Conservation (phyloP, 2,329 filamentous ascomycete species). For the Elsinoe perseae region DNA sequence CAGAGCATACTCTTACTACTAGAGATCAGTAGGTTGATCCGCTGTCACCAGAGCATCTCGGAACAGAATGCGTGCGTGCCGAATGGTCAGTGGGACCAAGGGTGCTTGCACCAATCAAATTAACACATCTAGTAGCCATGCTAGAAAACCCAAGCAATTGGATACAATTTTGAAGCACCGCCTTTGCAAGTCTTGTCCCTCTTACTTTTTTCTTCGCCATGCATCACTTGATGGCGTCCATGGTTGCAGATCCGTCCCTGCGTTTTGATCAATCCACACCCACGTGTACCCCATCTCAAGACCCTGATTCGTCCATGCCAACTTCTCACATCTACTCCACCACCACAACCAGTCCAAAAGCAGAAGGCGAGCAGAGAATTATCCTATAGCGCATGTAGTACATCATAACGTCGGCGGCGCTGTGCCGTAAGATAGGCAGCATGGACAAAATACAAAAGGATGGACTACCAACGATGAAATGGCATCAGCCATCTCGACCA, state of each 20-base stretch:
- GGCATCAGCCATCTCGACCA: neutral
- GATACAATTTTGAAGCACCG: neutral
- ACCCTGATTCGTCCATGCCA: conserved; percentile 3
- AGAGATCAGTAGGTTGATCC: neutral
- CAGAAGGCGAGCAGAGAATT: conserved; percentile 1
- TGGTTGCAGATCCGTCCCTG: conserved; percentile 6
- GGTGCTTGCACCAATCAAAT: neutral
- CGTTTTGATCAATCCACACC: neutral
- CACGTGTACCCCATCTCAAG: conserved; percentile 2
- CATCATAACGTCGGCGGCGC: neutral
- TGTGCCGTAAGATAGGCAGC: neutral
- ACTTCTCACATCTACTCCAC: neutral
- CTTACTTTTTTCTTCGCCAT: neutral
- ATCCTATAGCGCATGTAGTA: conserved; percentile 4
- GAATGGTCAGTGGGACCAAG: neutral
- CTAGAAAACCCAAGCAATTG: neutral
- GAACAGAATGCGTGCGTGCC: neutral
- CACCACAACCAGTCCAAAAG: neutral
- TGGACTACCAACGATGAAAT: neutral
- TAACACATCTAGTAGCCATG: neutral
- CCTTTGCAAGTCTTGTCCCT: neutral
- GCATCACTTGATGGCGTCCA: neutral
- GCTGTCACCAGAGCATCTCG: neutral
- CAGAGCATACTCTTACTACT: neutral
- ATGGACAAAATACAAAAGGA: conserved; percentile 9